A percentile compares a stretch with the other conserved stretches of the same genome.
Conservation (phyloP, 2,329 filamentous ascomycete species). For the Ophiosphaerella korrae region DNA sequence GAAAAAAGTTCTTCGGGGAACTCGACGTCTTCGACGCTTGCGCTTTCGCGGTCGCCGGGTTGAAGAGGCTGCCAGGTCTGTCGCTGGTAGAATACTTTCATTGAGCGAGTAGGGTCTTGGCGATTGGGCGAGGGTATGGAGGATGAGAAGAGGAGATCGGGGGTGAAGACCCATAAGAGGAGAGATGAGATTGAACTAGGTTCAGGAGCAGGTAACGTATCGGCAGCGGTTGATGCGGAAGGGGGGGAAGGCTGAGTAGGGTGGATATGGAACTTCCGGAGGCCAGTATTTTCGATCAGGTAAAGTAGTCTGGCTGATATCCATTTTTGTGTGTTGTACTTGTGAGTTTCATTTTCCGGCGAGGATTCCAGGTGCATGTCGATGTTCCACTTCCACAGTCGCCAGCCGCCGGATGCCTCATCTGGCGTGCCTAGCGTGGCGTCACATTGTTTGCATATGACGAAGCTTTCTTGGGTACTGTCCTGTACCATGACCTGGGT, state of each 20-base stretch:
- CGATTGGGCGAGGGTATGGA: conserved; percentile 36
- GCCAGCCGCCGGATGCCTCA: conserved; percentile 51
- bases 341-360: conserved; percentile 12
- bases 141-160: conserved; percentile 62
- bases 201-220: neutral
- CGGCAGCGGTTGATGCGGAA: neutral
- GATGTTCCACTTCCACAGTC: conserved; percentile 58
- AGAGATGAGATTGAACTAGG: conserved; percentile 22
- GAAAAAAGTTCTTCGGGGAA: conserved; percentile 59
- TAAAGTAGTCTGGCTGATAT: conserved; percentile 62
- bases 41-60: conserved; percentile 43
- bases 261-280: conserved; percentile 62
- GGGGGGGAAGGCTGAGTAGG: conserved; percentile 2
- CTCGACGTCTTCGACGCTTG: conserved; percentile 57
- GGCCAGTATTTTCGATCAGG: conserved; percentile 60
- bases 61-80: conserved; percentile 29
- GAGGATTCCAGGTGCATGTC: conserved; percentile 23
- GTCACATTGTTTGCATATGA: conserved; percentile 49
- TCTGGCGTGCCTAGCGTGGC: conserved; percentile 50
- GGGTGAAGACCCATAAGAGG: conserved; percentile 65
- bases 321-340: conserved; percentile 47
- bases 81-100: conserved; percentile 62
- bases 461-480: conserved; percentile 4
- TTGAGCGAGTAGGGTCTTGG: conserved; percentile 53
- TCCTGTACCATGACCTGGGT: conserved; percentile 9